These are phyloP conservation scores for Trichoderma atrobrunneum DNA, from an alignment of 2,329 filamentous ascomycete genomes.

Conservation along the genomic window DNA sequence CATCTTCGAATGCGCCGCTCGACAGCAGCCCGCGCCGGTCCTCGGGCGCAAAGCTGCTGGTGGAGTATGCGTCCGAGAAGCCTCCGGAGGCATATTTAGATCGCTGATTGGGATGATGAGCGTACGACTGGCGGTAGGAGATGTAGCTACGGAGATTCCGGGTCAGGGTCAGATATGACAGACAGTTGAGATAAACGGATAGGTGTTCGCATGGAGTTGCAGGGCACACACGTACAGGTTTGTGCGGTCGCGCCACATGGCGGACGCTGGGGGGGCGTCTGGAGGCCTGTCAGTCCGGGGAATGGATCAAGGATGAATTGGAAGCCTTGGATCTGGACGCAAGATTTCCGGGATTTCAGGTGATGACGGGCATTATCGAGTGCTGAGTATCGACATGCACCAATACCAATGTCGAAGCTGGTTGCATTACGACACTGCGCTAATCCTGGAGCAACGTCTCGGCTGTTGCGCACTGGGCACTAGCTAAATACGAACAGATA, in stretches of 20 bases:
- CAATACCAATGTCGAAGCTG: slow-evolving; percentile 12
- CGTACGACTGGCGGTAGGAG: slow-evolving; percentile 97
- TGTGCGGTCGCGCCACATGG: slow-evolving; percentile 98
- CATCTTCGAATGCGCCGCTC: slow-evolving; percentile 71
- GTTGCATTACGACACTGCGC: slow-evolving; percentile 18
- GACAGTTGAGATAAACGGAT: slow-evolving; percentile 13
- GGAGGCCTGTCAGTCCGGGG: slow-evolving; percentile 28
- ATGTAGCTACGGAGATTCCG: slow-evolving; percentile 66
- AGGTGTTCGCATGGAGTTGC: not conserved
- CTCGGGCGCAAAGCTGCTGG: slow-evolving; percentile 44
- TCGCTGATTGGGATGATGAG: slow-evolving; percentile 88
- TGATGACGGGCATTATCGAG: slow-evolving; percentile 4
- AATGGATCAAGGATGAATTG: slow-evolving; percentile 2
- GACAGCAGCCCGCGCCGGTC: slow-evolving; percentile 79
- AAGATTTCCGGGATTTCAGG: slow-evolving; percentile 24
- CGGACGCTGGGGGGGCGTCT: slow-evolving; percentile 48
- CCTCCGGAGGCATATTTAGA: slow-evolving; percentile 61
- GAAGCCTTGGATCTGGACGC: slow-evolving; percentile 14
- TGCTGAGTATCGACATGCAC: not conserved
- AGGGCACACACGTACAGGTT: slow-evolving; percentile 69
- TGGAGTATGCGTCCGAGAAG: slow-evolving; percentile 59
- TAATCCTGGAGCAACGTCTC: not conserved
- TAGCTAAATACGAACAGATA: not conserved
- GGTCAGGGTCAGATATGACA: not conserved
- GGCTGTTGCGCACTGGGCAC: not conserved